Evolutionary conservation across 805 yeast genomes (phyloP).

Genomic region (Yamadazyma phyllophila): DNA sequence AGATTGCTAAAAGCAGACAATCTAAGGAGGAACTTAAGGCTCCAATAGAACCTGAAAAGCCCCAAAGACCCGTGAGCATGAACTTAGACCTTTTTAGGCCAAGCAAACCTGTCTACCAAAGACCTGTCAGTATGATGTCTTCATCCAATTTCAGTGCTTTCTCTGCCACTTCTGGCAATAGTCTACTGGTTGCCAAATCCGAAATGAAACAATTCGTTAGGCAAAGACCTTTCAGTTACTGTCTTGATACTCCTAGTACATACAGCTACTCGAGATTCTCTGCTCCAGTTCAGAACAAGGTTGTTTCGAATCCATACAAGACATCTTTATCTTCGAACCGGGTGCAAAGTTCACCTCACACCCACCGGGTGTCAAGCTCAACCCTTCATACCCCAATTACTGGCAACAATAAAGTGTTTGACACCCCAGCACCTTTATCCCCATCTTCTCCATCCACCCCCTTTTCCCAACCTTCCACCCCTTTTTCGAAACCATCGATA

Average conservation of each 20-base stretch:
- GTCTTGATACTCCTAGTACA: slow-evolving; percentile 24
- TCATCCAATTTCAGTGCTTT: slow-evolving; percentile 5
- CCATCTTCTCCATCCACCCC: neutral
- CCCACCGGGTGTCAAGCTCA: no score
- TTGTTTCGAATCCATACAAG: slow-evolving; percentile 7
- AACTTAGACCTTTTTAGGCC: slow-evolving; percentile 1
- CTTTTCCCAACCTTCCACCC: neutral
- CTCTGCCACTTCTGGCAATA: slow-evolving; percentile 6
- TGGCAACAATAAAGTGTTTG: neutral
- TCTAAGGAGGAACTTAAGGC: neutral
- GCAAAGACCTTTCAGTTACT: slow-evolving; percentile 27
- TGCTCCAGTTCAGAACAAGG: neutral
- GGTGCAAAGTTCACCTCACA: no score
- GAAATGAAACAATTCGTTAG: slow-evolving; percentile 20
- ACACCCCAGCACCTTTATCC: neutral
- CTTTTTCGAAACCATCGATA: neutral
- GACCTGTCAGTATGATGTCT: slow-evolving; percentile 13
- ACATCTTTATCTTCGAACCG: no score
- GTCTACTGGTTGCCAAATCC: slow-evolving; percentile 12
- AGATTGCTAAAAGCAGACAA: slow-evolving; percentile 1
- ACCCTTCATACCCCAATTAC: neutral
- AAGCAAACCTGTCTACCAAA: neutral
- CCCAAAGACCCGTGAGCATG: slow-evolving; percentile 9
- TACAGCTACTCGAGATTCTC: slow-evolving; percentile 16
- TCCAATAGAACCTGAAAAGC: neutral